Conservation (phyloP, 2,329 filamentous ascomycete species). For the Fusarium miscanthi region DNA sequence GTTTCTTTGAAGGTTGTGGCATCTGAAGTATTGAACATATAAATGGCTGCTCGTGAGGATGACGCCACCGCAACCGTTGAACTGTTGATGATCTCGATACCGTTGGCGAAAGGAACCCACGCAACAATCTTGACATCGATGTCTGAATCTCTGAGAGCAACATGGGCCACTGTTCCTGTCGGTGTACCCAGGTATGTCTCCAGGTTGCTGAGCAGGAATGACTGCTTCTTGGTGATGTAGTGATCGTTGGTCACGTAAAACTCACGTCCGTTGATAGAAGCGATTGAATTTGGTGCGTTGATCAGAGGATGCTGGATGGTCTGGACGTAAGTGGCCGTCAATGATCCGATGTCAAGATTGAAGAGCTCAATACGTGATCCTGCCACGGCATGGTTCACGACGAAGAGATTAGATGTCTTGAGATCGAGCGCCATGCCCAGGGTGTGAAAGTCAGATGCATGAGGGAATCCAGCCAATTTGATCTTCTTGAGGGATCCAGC, state of each 20-base stretch:
- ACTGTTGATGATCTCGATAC: conserved; percentile 53
- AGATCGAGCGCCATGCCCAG: conserved; percentile 55
- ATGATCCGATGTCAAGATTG: conserved; percentile 47
- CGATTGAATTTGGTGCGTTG: conserved; percentile 54
- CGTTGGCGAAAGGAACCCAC: conserved; percentile 55
- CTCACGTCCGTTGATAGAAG: conserved; percentile 49
- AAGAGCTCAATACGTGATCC: conserved; percentile 55
- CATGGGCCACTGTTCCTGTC: conserved; percentile 51
- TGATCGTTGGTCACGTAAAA: conserved; percentile 58
- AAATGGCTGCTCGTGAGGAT: conserved; percentile 38
- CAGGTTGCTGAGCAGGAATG: conserved; percentile 41
- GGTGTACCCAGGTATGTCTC: conserved; percentile 52
- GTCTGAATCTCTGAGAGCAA: conserved; percentile 37
- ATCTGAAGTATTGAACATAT: conserved; percentile 13
- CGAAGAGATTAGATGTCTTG: conserved; percentile 50
- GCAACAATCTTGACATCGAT: conserved; percentile 45
- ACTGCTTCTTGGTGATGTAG: conserved; percentile 45
- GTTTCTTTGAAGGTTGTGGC: background rate
- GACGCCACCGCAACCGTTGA: conserved; percentile 54
- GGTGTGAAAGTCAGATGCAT: conserved; percentile 52
- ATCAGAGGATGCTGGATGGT: conserved; percentile 54
- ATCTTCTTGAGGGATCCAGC: conserved; percentile 38
- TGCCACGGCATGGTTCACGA: conserved; percentile 52
- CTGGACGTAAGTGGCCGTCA: conserved; percentile 51
- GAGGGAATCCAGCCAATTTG: conserved; percentile 34